Base-by-base conservation (phyloP, 768 basidiomycete species). In the Termitomyces sp. region DNA sequence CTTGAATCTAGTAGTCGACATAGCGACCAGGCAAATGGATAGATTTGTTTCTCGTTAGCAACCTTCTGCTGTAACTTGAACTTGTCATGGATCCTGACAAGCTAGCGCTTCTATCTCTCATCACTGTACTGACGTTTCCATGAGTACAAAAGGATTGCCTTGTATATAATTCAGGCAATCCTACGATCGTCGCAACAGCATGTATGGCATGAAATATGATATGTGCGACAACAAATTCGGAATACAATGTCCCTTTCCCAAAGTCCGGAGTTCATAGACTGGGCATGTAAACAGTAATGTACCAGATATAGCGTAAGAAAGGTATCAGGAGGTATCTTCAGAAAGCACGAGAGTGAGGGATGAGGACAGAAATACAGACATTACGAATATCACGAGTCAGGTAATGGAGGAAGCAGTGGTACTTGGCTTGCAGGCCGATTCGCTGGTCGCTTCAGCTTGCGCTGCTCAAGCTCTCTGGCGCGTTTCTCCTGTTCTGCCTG, bases 401-500 rank as follows among this genome's bases (percentile, higher is more conserved):
- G 79, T 38, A 79, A 64, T 6, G 77, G 73, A 24, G 81, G 79
- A 18, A 81, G 68, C 11, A 75, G 69, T 32, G 79, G 78, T 50
- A 75, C 67, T 55, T 73, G 68, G 60, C 73, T 75, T 28, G 65
- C 59, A 51, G 66, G 66, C 32, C 73, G 67, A 55, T 72, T 70
- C 22, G 69, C 68, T 11, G 81, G 79, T 57, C 89, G 81, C 68
- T 84, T 85, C 40, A 81, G 71, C 71, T 82, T 88, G 65, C 85
- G 84, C 64, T 81, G 77, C 67, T 84, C 82, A 13, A 78, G 75
- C 62, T 86, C 86, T 61, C 82, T 83, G 54, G 85, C 83, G n/a
- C 87, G 83, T 58, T 84, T 81, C 70, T 93, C 90, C 66, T 90
- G 89, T 70, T 95, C 92, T 5, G 85, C 86, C 68, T 91, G 90